Evolutionary conservation across 1,139 yeast genomes (phyloP), one percentile per base, ranked within the genome.

Genomic region (Blastobotrys aristatus): DNA sequence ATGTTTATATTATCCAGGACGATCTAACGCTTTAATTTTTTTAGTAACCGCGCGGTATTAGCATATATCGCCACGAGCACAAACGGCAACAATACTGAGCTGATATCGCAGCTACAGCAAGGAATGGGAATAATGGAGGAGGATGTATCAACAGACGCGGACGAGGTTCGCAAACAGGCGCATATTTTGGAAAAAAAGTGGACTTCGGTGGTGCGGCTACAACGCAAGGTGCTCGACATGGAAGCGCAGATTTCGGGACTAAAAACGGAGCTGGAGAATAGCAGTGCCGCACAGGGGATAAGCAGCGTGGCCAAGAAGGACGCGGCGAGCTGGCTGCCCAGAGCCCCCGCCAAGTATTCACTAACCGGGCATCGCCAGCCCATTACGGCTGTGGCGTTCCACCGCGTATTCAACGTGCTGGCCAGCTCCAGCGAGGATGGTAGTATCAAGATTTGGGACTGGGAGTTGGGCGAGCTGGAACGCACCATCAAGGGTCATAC

Each of bases 131-230:
- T 35, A 14, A 21, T 34, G 20, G 42, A 29, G 16, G 34, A 22
- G 21, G 26, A 24, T 20, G 14, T 30, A 29, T 3, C 43, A 8
- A 29, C 31, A 13, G 32, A 47, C 16, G 34, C 17, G 18, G 37
- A 18, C 7, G 55, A 53, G 30, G 32, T 33, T 22, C 38, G 43
- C 42, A 47, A 50, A 39, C 52, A 49, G 33, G 58, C 59, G 4
- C 54, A 47, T 33, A 51, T 84, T 44, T 70, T 90, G 38, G 94
- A 86, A 57, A 85, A 83, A 67, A 90, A 89, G 67, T 90, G 97
- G 97, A 75, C 85, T 0, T 83, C 95, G 0, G 94, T 90, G 4
- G 72, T 87, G 31, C 71, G 96, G 46, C 71, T 90, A 36, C 97
- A 90, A 65, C 77, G 82, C 53, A 77, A 79, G 58, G 82, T 89